Evolutionary conservation across 1,284 basidiomycete genomes (phyloP).

Genomic region (Papiliotrema terrestris): DNA sequence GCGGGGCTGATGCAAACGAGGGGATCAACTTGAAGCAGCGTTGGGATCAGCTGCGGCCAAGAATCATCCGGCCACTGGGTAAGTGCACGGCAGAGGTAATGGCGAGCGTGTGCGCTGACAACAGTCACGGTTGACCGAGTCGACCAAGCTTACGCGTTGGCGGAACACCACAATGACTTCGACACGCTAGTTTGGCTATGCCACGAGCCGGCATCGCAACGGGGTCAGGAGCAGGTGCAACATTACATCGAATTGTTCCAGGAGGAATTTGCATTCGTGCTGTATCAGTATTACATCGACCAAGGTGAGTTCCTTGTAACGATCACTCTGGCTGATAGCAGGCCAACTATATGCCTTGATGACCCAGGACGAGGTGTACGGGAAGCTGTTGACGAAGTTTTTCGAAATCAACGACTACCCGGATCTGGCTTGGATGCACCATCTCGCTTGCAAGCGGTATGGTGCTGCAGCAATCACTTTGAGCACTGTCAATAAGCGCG

Average conservation of each 20-base stretch:
- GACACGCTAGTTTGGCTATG: conserved; percentile 75
- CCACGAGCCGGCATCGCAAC: conserved; percentile 51
- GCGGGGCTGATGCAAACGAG: conserved; percentile 36
- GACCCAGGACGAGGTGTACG: conserved; percentile 63
- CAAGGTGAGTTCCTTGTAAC: conserved; percentile 37
- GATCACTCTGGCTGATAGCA: conserved; percentile 31
- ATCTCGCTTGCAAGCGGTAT: conserved; percentile 69
- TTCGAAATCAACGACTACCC: conserved; percentile 64
- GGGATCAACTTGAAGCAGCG: conserved; percentile 30
- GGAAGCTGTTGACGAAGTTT: conserved; percentile 67
- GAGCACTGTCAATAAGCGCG: conserved; percentile 59
- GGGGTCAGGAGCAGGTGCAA: conserved; percentile 47
- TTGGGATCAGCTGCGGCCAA: conserved; percentile 40
- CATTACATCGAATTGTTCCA: conserved; percentile 76
- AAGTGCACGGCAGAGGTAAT: background rate
- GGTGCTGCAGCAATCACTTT: conserved; percentile 64
- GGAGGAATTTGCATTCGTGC: conserved; percentile 77
- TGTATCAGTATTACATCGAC: conserved; percentile 68
- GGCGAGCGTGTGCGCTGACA: background rate
- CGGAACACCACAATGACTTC: conserved; percentile 82
- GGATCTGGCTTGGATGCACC: conserved; percentile 83
- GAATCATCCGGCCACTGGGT: conserved; percentile 45
- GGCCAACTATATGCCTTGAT: conserved; percentile 73
- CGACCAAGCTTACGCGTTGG: conserved; percentile 70
- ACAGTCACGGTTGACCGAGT: conserved; percentile 65